These are phyloP conservation scores for Dactylellina haptotyla DNA, from an alignment of 2,329 filamentous ascomycete species.

Conservation along the genomic window DNA sequence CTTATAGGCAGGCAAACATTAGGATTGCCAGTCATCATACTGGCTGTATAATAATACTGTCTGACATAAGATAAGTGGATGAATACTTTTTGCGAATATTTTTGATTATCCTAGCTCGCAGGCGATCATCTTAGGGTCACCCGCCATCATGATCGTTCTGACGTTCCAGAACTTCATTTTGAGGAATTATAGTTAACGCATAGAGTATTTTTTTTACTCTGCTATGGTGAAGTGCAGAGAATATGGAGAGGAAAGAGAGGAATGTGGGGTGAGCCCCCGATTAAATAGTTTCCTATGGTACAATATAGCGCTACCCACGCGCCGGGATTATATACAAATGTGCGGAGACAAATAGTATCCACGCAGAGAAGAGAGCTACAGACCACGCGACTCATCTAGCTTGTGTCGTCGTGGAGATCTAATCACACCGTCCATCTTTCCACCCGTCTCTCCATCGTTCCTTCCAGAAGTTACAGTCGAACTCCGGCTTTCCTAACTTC, in stretches of 20 bases:
- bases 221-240: neutral
- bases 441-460: constrained; percentile 94
- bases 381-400: neutral
- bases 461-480: constrained; percentile 88
- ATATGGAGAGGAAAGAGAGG: neutral
- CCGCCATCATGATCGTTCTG: too few relatives aligned
- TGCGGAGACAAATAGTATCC: neutral
- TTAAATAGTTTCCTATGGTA: constrained; percentile 13
- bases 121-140: too few relatives aligned
- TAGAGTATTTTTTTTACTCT: too few relatives aligned
- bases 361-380: too few relatives aligned
- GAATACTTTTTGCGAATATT: too few relatives aligned
- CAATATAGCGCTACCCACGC: neutral
- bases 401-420: constrained; percentile 41
- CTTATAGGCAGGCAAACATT: too few relatives aligned
- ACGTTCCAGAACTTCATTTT: too few relatives aligned
- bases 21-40: too few relatives aligned
- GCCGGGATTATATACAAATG: neutral
- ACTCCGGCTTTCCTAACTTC: constrained; percentile 88
- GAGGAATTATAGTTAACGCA: too few relatives aligned
- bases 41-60: too few relatives aligned
- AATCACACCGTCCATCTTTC: constrained; percentile 74
- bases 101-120: too few relatives aligned
- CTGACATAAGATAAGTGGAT: too few relatives aligned
- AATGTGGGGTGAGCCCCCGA: neutral